These are phyloP conservation scores for Candida sp. DNA, from an alignment of 1,139 yeast species.

Conservation along the genomic window DNA sequence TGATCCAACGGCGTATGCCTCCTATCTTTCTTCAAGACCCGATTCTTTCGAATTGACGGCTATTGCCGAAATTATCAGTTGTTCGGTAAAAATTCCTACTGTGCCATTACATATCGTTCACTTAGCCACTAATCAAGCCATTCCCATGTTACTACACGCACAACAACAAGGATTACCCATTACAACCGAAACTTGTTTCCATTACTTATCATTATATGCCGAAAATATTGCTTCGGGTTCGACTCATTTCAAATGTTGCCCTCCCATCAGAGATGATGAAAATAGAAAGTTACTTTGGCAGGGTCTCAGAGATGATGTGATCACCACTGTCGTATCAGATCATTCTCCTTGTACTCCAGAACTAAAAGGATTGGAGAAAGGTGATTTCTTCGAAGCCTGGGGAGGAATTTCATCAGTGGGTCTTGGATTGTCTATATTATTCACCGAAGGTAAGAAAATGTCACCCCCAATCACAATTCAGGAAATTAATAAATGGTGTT, in stretches of 20 bases:
- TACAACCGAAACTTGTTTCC: conserved; percentile 93
- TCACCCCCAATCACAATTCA: conserved; percentile 50
- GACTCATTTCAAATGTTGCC: conserved; percentile 90
- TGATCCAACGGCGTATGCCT: conserved; percentile 67
- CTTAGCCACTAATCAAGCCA: conserved; percentile 78
- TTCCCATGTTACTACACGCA: conserved; percentile 70
- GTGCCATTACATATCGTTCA: conserved; percentile 87
- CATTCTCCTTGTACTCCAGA: conserved; percentile 97
- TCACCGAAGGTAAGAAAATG: conserved; percentile 66
- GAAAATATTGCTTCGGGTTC: conserved; percentile 73
- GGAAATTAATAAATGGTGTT: conserved; percentile 77
- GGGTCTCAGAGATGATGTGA: conserved; percentile 61
- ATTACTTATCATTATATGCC: conserved; percentile 73
- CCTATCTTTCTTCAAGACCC: conserved; percentile 84
- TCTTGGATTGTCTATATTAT: conserved; percentile 76
- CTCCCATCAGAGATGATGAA: conserved; percentile 78
- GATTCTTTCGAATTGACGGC: conserved; percentile 87
- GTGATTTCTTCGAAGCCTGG: conserved; percentile 93
- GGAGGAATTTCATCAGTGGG: conserved; percentile 98
- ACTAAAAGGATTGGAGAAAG: conserved; percentile 72
- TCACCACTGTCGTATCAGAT: conserved; percentile 89
- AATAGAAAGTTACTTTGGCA: conserved; percentile 76
- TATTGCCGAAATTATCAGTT: conserved; percentile 62
- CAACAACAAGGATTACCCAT: conserved; percentile 54
- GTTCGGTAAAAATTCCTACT: conserved; percentile 57